Conservation (phyloP, 768 basidiomycete species). For the Xerocomus brunneocitrinus region DNA sequence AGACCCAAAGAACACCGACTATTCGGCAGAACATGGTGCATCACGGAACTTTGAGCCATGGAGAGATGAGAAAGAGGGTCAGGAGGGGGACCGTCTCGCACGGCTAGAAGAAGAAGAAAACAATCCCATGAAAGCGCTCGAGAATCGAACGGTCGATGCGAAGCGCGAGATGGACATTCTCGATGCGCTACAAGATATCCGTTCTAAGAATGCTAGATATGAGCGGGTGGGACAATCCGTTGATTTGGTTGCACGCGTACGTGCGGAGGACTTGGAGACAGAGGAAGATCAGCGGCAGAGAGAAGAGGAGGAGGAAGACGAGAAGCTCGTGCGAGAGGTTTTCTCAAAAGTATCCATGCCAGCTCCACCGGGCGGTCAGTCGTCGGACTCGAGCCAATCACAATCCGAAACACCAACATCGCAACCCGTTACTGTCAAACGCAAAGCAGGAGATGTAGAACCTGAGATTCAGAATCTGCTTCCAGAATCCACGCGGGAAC, state of each 20-base stretch:
- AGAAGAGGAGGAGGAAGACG: slow-evolving; percentile 86
- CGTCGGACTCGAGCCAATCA: slow-evolving; percentile 24
- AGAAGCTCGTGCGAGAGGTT: slow-evolving; percentile 79
- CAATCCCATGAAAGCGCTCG: slow-evolving; percentile 95
- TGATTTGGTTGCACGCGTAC: slow-evolving; percentile 61
- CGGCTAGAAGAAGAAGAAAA: slow-evolving; percentile 90
- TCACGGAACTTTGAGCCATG: slow-evolving; percentile 98
- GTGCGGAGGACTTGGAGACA: slow-evolving; percentile 65
- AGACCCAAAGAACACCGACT: slow-evolving; percentile 96
- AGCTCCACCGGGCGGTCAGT: slow-evolving; percentile 6
- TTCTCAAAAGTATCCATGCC: slow-evolving; percentile 70
- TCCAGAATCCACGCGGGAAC: slow-evolving; percentile 57
- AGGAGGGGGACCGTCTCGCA: slow-evolving; percentile 81
- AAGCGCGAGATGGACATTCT: slow-evolving; percentile 98
- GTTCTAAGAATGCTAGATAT: slow-evolving; percentile 81
- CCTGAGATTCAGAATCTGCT: slow-evolving; percentile 66
- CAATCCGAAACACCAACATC: slow-evolving; percentile 14
- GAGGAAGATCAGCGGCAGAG: slow-evolving; percentile 70
- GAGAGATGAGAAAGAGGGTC: slow-evolving; percentile 74
- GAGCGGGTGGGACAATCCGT: slow-evolving; percentile 77
- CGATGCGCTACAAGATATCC: slow-evolving; percentile 91
- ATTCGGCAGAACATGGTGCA: slow-evolving; percentile 91
- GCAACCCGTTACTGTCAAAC: slow-evolving; percentile 67
- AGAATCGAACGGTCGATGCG: slow-evolving; percentile 87
- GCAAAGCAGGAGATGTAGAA: slow-evolving; percentile 78